Evolutionary conservation across 768 basidiomycete species (phyloP).

Genomic region (Suillus paluster): DNA sequence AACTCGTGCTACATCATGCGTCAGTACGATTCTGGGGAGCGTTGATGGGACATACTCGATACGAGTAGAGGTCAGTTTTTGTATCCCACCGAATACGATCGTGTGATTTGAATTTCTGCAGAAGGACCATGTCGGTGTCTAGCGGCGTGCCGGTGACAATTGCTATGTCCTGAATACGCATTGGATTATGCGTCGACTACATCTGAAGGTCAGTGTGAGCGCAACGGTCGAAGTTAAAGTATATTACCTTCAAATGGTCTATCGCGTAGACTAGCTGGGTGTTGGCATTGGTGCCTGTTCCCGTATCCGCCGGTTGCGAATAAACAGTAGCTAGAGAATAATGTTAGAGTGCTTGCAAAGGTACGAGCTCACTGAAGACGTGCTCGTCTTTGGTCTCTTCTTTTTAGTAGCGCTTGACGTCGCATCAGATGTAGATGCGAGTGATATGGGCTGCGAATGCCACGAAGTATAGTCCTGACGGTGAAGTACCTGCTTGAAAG

Average conservation of each 20-base stretch:
- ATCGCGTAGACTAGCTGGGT: slow-evolving; percentile 89
- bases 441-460: slow-evolving; percentile 65
- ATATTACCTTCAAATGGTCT: slow-evolving; percentile 73
- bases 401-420: slow-evolving; percentile 41
- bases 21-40: slow-evolving; percentile 11
- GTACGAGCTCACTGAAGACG: slow-evolving; percentile 27
- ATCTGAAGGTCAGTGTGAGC: slow-evolving; percentile 13
- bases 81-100: slow-evolving; percentile 81
- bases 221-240: slow-evolving; percentile 6
- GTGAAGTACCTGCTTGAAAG: slow-evolving; percentile 68
- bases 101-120: slow-evolving; percentile 83
- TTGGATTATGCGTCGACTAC: slow-evolving; percentile 74
- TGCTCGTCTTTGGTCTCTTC: slow-evolving; percentile 67
- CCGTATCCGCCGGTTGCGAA: slow-evolving; percentile 88
- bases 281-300: slow-evolving; percentile 79
- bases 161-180: slow-evolving; percentile 87
- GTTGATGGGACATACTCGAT: slow-evolving; percentile 60
- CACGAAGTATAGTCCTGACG: slow-evolving; percentile 75
- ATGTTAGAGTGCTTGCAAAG: slow-evolving; percentile 12
- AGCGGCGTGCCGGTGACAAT: slow-evolving; percentile 80
- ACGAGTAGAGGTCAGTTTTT: slow-evolving; percentile 85
- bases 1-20: slow-evolving; percentile 72
- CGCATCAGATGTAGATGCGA: slow-evolving; percentile 37
- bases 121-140: slow-evolving; percentile 67
- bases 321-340: slow-evolving; percentile 67